Evolutionary conservation across 2,329 filamentous ascomycete species (phyloP).

Genomic region (Nothopassalora personata): DNA sequence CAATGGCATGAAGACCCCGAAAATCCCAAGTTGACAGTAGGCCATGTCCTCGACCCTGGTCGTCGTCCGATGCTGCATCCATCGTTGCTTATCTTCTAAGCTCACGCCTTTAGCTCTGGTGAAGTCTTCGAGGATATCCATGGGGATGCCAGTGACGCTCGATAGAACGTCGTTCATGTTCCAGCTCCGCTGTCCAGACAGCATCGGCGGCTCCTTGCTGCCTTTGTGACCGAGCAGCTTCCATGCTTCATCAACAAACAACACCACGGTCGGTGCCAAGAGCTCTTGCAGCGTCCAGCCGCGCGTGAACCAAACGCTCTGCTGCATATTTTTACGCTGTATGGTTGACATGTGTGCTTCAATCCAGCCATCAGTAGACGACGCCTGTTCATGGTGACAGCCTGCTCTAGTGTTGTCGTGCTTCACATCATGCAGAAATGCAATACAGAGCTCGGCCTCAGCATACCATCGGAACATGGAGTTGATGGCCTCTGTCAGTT

Average conservation of each 20-base stretch:
- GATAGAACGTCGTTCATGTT: neutral
- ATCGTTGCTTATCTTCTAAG: neutral
- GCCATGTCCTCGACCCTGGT: neutral
- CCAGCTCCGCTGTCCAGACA: neutral
- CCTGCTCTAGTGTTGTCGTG: neutral
- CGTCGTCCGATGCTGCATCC: neutral
- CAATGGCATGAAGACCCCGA: neutral
- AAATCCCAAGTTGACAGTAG: neutral
- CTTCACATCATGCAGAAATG: slow-evolving; percentile 7
- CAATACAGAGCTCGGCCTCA: slow-evolving; percentile 10
- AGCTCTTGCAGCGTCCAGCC: slow-evolving; percentile 3
- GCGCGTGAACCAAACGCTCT: slow-evolving; percentile 18
- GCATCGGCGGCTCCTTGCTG: neutral
- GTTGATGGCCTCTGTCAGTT: neutral
- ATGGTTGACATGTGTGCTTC: neutral
- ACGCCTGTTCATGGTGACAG: neutral
- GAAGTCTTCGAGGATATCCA: neutral
- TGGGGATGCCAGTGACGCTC: neutral
- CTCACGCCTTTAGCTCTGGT: neutral
- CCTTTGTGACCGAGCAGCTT: neutral
- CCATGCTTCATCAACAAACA: slow-evolving; percentile 13
- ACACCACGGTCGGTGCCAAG: slow-evolving; percentile 10
- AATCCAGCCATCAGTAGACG: too few species aligned
- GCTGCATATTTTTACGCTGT: neutral
- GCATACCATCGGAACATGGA: slow-evolving; percentile 9